Evolutionary conservation across 116 monocot species (phyloP).

Genomic region (Zostera marina): DNA sequence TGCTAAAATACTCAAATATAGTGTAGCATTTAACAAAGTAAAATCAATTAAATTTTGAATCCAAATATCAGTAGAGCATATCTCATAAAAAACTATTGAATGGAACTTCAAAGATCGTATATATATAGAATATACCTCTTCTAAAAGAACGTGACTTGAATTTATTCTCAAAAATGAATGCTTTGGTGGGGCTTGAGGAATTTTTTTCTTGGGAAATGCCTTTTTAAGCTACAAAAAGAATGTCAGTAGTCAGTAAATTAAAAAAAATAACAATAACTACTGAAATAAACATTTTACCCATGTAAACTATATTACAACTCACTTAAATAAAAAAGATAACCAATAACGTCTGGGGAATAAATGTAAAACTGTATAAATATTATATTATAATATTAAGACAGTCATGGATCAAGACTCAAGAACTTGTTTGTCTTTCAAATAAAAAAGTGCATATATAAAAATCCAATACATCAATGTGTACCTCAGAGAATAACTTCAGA

Average conservation of each 20-base stretch:
- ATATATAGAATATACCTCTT: constrained; percentile 53
- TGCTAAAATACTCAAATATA: neutral
- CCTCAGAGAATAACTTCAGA: constrained; percentile 63
- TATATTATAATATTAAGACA: too few species aligned
- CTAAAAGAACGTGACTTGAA: constrained; percentile 67
- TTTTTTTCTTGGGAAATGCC: constrained; percentile 59
- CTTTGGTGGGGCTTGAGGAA: constrained; percentile 86
- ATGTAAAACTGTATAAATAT: too few species aligned
- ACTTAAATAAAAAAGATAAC: too few species aligned
- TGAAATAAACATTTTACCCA: too few species aligned
- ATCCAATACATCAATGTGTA: constrained; percentile 26
- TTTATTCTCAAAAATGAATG: constrained; percentile 76
- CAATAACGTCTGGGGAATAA: too few species aligned
- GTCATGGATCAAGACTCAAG: too few species aligned
- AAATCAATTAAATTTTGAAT: neutral
- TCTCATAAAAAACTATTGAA: too few species aligned
- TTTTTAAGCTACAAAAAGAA: constrained; percentile 58
- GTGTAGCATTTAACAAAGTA: neutral
- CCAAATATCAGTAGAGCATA: neutral
- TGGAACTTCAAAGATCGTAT: neutral
- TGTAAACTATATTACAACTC: too few species aligned
- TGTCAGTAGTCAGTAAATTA: neutral
- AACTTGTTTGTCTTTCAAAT: neutral
- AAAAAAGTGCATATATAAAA: neutral
- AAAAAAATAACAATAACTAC: neutral